phyloP scores from a whole-genome alignment of 2,329 filamentous ascomycete species.

The Thermothelomyces thermophilus region DNA sequence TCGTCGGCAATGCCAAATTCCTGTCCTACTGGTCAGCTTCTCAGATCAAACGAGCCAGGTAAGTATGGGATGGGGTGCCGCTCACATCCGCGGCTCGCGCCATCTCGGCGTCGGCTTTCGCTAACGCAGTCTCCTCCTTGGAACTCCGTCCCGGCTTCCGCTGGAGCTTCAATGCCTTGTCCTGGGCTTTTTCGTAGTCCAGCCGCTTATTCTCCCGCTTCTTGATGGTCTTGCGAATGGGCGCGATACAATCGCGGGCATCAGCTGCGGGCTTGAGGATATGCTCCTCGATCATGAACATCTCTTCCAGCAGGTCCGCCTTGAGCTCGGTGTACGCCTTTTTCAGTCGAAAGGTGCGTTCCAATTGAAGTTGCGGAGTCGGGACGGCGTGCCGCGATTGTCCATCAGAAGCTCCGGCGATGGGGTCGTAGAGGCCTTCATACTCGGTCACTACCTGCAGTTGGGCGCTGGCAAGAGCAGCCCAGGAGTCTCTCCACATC shows the following conservation, averaged over 20 bases:
- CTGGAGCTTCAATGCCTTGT: slow-evolving; percentile 60
- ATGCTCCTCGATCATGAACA: slow-evolving; percentile 61
- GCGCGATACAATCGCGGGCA: slow-evolving; percentile 61
- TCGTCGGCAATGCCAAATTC: slow-evolving; percentile 71
- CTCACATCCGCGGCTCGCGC: slow-evolving; percentile 55
- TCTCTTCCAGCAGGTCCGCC: slow-evolving; percentile 63
- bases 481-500: slow-evolving; percentile 74
- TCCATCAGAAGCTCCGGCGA: slow-evolving; percentile 58
- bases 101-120: slow-evolving; percentile 66
- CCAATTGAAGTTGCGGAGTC: slow-evolving; percentile 57
- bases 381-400: slow-evolving; percentile 47
- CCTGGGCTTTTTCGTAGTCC: slow-evolving; percentile 73
- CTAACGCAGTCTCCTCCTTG: slow-evolving; percentile 64
- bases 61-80: not conserved
- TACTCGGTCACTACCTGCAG: slow-evolving; percentile 60
- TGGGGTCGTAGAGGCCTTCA: slow-evolving; percentile 68
- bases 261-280: slow-evolving; percentile 64
- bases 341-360: slow-evolving; percentile 58
- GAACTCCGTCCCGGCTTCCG: slow-evolving; percentile 65
- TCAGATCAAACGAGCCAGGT: not conserved
- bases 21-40: slow-evolving; percentile 31
- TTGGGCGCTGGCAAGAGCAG: slow-evolving; percentile 62
- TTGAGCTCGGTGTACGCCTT: slow-evolving; percentile 65
- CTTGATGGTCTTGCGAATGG: slow-evolving; percentile 76
- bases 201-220: slow-evolving; percentile 75